A percentile compares a stretch with the other conserved stretches of the same genome.
These are phyloP conservation scores for Penicillium capsulatum DNA, from an alignment of 2,329 filamentous ascomycete genomes.

Conservation along the genomic window DNA sequence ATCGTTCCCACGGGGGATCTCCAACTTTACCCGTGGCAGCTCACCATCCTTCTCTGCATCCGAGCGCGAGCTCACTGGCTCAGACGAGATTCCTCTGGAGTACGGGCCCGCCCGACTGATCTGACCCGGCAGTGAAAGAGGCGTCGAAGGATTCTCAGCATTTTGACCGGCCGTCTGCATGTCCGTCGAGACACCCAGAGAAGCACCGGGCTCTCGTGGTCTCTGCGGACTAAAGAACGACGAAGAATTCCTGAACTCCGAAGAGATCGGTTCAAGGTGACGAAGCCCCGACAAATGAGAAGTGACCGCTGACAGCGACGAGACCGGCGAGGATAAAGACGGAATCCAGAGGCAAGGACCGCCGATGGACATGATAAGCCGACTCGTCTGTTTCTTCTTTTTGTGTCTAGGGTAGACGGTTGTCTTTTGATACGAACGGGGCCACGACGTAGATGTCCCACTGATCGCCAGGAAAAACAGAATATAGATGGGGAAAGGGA, in stretches of 20 bases:
- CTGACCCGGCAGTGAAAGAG: slow-evolving; percentile 10
- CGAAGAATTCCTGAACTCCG: slow-evolving; percentile 20
- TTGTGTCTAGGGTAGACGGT: slow-evolving; percentile 16
- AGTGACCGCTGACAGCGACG: slow-evolving; percentile 29
- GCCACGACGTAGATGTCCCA: too few relatives aligned
- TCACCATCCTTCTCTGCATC: slow-evolving; percentile 15
- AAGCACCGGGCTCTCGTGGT: slow-evolving; percentile 18
- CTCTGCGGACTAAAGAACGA: slow-evolving; percentile 20
- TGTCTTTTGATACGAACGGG: too few relatives aligned
- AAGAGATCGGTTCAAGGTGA: slow-evolving; percentile 25
- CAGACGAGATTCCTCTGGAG: slow-evolving; percentile 16
- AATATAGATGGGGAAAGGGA: slow-evolving; percentile 3
- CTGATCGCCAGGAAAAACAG: slow-evolving; percentile 6
- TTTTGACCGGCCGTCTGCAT: slow-evolving; percentile 27
- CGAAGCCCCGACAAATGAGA: slow-evolving; percentile 25
- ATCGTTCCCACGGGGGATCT: slow-evolving; percentile 23
- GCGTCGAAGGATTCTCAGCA: slow-evolving; percentile 29
- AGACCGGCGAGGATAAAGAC: slow-evolving; percentile 29
- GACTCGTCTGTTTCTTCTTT: slow-evolving; percentile 6
- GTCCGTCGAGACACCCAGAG: slow-evolving; percentile 15
- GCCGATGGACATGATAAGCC: slow-evolving; percentile 35
- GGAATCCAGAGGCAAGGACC: slow-evolving; percentile 37
- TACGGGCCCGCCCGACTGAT: slow-evolving; percentile 14
- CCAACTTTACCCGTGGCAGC: slow-evolving; percentile 25
- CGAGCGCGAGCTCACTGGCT: slow-evolving; percentile 13